Evolutionary conservation across 2,329 filamentous ascomycete species (phyloP).

Genomic region (Neonectria magnoliae): DNA sequence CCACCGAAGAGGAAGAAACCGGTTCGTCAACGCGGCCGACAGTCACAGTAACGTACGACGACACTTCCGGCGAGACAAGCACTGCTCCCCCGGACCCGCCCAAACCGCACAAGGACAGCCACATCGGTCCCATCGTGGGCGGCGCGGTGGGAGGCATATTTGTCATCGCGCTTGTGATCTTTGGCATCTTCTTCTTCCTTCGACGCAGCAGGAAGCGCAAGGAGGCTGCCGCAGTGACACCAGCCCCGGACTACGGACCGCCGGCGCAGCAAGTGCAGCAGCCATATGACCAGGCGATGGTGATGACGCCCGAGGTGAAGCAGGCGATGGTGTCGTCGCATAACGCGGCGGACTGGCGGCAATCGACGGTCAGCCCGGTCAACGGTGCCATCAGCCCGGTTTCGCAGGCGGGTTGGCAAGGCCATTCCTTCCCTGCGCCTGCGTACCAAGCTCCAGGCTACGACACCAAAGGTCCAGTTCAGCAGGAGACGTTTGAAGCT

Average conservation of each 20-base stretch:
- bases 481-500: neutral
- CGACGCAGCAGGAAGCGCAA: slow-evolving; percentile 20
- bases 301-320: slow-evolving; percentile 8
- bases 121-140: slow-evolving; percentile 25
- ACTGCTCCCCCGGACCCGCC: neutral
- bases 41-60: neutral
- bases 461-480: neutral
- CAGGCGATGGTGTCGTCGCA: slow-evolving; percentile 4
- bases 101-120: neutral
- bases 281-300: neutral
- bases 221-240: neutral
- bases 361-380: slow-evolving; percentile 8
- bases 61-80: neutral
- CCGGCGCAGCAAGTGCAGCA: neutral
- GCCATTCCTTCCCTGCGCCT: slow-evolving; percentile 1
- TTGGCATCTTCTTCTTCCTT: slow-evolving; percentile 20
- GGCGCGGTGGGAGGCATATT: slow-evolving; percentile 25
- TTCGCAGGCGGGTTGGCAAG: slow-evolving; percentile 16
- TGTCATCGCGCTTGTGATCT: slow-evolving; percentile 6
- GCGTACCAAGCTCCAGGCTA: neutral
- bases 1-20: neutral
- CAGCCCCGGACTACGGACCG: neutral
- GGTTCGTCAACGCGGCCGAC: neutral
- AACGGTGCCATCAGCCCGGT: slow-evolving; percentile 17
- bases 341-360: slow-evolving; percentile 23